Conservation (phyloP, 2,329 filamentous ascomycete genomes). For the Botrytis pseudocinerea region DNA sequence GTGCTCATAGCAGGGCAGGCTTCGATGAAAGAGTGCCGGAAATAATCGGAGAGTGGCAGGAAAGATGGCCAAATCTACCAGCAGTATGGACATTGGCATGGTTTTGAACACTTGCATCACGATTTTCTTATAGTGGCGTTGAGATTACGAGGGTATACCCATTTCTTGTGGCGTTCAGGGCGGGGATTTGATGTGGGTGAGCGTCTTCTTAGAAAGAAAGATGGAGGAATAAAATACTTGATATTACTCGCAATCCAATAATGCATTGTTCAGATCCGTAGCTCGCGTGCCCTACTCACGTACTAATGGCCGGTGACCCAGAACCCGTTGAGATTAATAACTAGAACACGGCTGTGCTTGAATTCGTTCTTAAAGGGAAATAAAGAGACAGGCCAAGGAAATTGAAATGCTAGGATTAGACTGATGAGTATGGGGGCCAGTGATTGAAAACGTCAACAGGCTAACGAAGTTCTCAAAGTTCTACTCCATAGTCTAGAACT, state of each 20-base stretch:
- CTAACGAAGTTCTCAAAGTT: neutral
- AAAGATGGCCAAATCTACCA: slow-evolving; percentile 87
- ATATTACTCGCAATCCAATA: neutral
- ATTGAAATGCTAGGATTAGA: slow-evolving; percentile 19
- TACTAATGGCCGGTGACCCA: neutral
- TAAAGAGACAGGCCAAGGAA: slow-evolving; percentile 3
- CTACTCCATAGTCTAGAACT: slow-evolving; percentile 12
- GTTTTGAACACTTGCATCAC: slow-evolving; percentile 59
- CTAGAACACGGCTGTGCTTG: neutral
- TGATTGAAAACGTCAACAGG: neutral
- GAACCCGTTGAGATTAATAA: neutral
- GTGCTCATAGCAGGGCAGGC: slow-evolving; percentile 64
- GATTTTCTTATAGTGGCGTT: slow-evolving; percentile 18
- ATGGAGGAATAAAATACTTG: neutral
- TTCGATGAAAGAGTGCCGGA: slow-evolving; percentile 96
- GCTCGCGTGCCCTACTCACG: neutral
- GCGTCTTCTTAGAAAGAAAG: neutral
- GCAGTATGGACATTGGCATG: slow-evolving; percentile 93
- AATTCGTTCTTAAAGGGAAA: neutral
- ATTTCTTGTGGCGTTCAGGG: slow-evolving; percentile 19
- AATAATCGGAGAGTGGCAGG: slow-evolving; percentile 89
- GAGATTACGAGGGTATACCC: slow-evolving; percentile 22
- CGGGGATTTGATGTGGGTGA: neutral
- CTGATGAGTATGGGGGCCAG: neutral
- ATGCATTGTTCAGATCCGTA: neutral